phyloP scores from a whole-genome alignment of 2,329 filamentous ascomycete species.

The Metarhizium robertsii region DNA sequence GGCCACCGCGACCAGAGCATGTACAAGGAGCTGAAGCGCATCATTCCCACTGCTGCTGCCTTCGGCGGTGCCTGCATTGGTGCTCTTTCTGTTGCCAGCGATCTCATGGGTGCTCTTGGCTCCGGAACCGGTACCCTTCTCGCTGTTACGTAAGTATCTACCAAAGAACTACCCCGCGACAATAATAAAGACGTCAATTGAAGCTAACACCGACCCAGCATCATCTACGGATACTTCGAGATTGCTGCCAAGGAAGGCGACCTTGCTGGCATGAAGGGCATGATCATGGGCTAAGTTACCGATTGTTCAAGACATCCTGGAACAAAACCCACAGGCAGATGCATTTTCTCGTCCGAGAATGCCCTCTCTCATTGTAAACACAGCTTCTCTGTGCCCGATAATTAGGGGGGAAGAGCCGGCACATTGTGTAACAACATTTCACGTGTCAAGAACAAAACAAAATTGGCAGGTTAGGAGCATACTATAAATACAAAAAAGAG shows the following conservation, averaged over 20 bases:
- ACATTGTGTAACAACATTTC: slow-evolving; percentile 7
- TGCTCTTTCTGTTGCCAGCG: slow-evolving; percentile 88
- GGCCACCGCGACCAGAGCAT: slow-evolving; percentile 99
- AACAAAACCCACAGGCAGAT: background rate
- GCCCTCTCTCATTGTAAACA: background rate
- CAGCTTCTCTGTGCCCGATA: background rate
- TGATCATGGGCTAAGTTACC: slow-evolving; percentile 54
- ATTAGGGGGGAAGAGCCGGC: background rate
- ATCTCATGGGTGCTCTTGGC: slow-evolving; percentile 90
- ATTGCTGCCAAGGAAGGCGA: slow-evolving; percentile 98
- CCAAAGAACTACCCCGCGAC: background rate
- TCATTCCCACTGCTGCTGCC: slow-evolving; percentile 94
- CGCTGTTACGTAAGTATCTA: slow-evolving; percentile 84
- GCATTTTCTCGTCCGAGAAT: background rate
- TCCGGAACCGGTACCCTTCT: slow-evolving; percentile 96
- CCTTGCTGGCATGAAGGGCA: slow-evolving; percentile 70
- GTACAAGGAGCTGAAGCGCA: slow-evolving; percentile 99
- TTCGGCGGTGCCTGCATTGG: slow-evolving; percentile 99
- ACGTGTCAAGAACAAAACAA: background rate
- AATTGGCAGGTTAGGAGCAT: background rate
- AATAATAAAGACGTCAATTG: too few relatives aligned
- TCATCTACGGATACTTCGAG: slow-evolving; percentile 99
- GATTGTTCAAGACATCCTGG: background rate
- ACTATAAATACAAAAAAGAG: slow-evolving; percentile 3
- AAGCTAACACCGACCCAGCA: slow-evolving; percentile 43